Base-by-base conservation (phyloP, 768 basidiomycete genomes). In the Lentinula raphanica region DNA sequence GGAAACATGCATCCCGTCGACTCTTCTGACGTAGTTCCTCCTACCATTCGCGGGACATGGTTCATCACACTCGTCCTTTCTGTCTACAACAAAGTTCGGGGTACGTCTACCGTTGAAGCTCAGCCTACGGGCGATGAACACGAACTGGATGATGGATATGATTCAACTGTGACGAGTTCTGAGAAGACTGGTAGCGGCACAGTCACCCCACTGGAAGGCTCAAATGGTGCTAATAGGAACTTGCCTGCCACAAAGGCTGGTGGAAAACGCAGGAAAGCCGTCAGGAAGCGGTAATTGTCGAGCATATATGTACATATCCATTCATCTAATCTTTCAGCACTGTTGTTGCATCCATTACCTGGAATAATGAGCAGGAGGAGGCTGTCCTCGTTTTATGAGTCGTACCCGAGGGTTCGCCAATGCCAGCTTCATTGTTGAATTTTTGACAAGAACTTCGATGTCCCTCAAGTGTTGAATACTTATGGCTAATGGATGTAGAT, bases 1-100 rank as follows among this genome's bases (percentile, higher is more conserved):
- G 88, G 87, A 6, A 74, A 79, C 13, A 71, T 84, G 64, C 76
- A 85, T 35, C 72, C 76, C 15, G 72, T 90, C 46, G 82, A 91
- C 69, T 73, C 79, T 36, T 79, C 76, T 25, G 80, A 84, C 3
- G 88, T 83, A 17, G 71, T 69, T 2, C 71, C 72, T 3, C 87
- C 92, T n/a, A 74, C 79, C 6, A 61, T 90, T 28, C 68, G 68
- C 31, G 75, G 79, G 53, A 93, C 91, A 3, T 94, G 92, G 92
- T 85, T 88, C 65, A 64, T 85, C 59, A 66, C 75, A 13, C 68
- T 89, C 25, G 60, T 80, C 59, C 70, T 64, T 57, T 72, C 66
- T 5, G 63, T 77, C 27, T 62, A 58, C 38, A 49, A 46, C 15
- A 54, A 45, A 7, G 57, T 32, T 17, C 29, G 27, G 15, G 54